Conservation (phyloP, 2,329 filamentous ascomycete genomes). For the Penicillium sp. region DNA sequence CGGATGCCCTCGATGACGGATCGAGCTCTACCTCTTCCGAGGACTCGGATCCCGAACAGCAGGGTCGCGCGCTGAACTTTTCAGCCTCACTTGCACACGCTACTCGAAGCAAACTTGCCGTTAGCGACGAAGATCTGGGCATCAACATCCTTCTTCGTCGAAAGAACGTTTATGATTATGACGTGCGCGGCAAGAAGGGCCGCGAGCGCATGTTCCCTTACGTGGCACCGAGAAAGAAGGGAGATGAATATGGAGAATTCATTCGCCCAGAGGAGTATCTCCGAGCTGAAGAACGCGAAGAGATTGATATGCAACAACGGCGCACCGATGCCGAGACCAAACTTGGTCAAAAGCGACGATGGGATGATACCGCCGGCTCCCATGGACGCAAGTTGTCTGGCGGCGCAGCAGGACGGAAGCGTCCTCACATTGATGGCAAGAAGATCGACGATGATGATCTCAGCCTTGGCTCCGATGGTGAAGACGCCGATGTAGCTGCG, state of each 20-base stretch:
- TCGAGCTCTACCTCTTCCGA: conserved; percentile 86
- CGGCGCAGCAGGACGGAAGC: conserved; percentile 55
- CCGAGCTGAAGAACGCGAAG: conserved; percentile 84
- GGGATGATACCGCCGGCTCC: conserved; percentile 66
- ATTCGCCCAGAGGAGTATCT: conserved; percentile 94
- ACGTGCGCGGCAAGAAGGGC: conserved; percentile 86
- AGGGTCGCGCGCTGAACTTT: conserved; percentile 86
- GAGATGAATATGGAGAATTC: conserved; percentile 89
- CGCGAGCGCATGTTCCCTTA: conserved; percentile 91
- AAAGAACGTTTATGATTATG: conserved; percentile 89
- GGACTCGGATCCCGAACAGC: conserved; percentile 83
- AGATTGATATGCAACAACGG: conserved; percentile 62
- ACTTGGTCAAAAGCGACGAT: conserved; percentile 89
- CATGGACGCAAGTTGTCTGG: conserved; percentile 39
- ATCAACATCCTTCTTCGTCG: conserved; percentile 86
- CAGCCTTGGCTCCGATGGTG: conserved; percentile 51
- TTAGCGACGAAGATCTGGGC: conserved; percentile 86
- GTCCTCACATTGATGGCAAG: conserved; percentile 50
- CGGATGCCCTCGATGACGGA: conserved; percentile 69
- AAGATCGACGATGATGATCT: conserved; percentile 44
- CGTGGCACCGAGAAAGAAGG: conserved; percentile 71
- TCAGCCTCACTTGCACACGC: conserved; percentile 81
- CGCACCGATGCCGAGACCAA: conserved; percentile 57
- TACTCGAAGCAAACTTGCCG: conserved; percentile 77
- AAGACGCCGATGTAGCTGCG: conserved; percentile 59